A percentile compares a stretch with the other conserved stretches of the same genome.
Conservation (phyloP, 805 yeast species). For the Ogataea ganodermae region DNA sequence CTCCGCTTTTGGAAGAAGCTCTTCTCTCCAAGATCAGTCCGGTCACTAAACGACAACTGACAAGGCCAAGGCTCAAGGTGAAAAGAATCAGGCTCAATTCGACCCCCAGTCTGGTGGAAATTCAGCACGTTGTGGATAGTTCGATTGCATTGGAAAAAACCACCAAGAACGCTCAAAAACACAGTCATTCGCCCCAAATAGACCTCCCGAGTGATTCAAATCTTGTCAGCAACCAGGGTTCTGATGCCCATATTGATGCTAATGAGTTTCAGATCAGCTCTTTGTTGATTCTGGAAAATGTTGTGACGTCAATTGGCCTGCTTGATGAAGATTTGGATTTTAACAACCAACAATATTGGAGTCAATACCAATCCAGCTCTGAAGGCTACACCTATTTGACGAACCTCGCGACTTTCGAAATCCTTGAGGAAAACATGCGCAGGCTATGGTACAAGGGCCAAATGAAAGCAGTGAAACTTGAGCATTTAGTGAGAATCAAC, state of each 20-base stretch:
- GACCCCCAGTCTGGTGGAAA: slow-evolving; percentile 9
- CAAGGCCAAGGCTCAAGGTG: slow-evolving; percentile 33
- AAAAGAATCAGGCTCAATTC: slow-evolving; percentile 27
- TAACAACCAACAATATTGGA: slow-evolving; percentile 13
- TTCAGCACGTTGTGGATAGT: slow-evolving; percentile 6
- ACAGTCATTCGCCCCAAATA: neutral
- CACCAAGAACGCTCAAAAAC: neutral
- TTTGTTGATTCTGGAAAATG: slow-evolving; percentile 2
- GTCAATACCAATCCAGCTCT: slow-evolving; percentile 12
- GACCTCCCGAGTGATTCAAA: neutral
- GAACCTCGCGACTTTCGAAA: slow-evolving; percentile 19
- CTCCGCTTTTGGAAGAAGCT: slow-evolving; percentile 14
- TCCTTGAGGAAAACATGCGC: slow-evolving; percentile 26
- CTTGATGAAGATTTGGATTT: slow-evolving; percentile 29
- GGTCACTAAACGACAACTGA: slow-evolving; percentile 21
- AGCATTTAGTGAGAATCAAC: slow-evolving; percentile 36
- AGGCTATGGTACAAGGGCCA: slow-evolving; percentile 24
- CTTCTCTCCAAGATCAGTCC: slow-evolving; percentile 15
- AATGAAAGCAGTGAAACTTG: slow-evolving; percentile 23
- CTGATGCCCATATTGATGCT: slow-evolving; percentile 1
- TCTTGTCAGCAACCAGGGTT: neutral
- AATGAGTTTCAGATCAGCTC: neutral
- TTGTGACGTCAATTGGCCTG: slow-evolving; percentile 22
- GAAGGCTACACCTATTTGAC: slow-evolving; percentile 15
- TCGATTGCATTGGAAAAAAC: slow-evolving; percentile 3